Evolutionary conservation across 306 rosid species (phyloP), one percentile per base, ranked within the genome.

Genomic region (Inga leiocalycina): DNA sequence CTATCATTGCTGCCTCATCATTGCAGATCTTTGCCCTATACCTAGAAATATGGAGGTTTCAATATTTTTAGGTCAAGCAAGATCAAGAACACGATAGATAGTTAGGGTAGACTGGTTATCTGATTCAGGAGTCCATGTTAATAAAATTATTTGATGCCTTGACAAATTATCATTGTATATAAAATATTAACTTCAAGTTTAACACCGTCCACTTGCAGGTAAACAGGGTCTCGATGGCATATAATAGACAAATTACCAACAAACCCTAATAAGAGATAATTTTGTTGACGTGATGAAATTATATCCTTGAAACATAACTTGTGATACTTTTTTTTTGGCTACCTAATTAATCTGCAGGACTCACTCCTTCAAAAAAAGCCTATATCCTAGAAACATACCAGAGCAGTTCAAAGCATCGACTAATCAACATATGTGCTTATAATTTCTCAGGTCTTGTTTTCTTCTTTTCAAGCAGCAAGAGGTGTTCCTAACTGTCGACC

Each of bases 1-100:
- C 78, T 77, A 34, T 24, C 30, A 20, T 6, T 59, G 17, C 22
- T 37, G 20, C 73, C 22, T 57, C 52, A 32, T 77, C 35, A 54
- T 20, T 22, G 73, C 89, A 84, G 41, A 22, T 32, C 74, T 39
- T 73, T 46, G 37, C 74, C 10, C 73, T 78, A 69, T 80, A 87
- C 87, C 87, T 71, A 22, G 52, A 73, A 54, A 27, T 20, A 44
- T 27, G 14, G 54, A 82, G 69, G 8, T 39, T 51, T 66, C 35
- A 52, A 13, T 24, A 70, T 67, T n/a, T 30, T 35, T 19, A 78
- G 34, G 54, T 34, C 20, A 65, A 39, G 54, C 68, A 46, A 76
- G 24, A 39, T 59, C 35, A 54, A n/a, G 34, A 4, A 41, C 41
- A 35, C 3, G 27, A 61, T 37, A 75, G 20, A 71, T 22, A 11